Evolutionary conservation across 2,329 filamentous ascomycete species (phyloP), one percentile per base, ranked within the genome.

Genomic region (Pestalotiopsis sp.): DNA sequence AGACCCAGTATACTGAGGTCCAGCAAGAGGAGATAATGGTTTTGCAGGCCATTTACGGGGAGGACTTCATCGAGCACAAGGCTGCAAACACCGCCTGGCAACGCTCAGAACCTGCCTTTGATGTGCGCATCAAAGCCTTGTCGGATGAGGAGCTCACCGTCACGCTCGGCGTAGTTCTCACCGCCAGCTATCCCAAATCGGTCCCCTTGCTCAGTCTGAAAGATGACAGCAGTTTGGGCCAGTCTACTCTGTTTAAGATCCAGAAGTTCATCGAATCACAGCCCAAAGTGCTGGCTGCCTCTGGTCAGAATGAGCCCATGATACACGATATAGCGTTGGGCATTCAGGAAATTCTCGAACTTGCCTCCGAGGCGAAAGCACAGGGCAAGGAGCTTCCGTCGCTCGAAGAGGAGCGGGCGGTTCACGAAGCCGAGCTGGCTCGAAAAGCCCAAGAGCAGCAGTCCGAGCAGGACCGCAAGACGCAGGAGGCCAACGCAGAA

Each of bases 121-220:
- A 93, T 73, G 90, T 98, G 66, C 89, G 87, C 66, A 86, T 98
- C 71, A 93, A 89, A 75, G 88, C 93, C 11, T 90, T 90, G 3
- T 91, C 90, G 0, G 92, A 96, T 75, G 86, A 90, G 49, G 91
- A 94, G 63, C 87, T 94, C 70, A 86, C 86, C 31, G 85, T 94
- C 52, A 90, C 89, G 2, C 82, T 98, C n/a, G 86, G 88, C 62
- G 93, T 97, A 66, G 91, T 93, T 68, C 84, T 98, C 72, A 96
- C 94, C 9, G 92, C 94, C 6, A 97, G 95, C 0, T 98, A 98
- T 78, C 96, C 95, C 3, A 97, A 93, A 77, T 92, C 94, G 1
- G 83, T 90, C 1, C 95, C 95, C 1, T 82, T 93, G 12, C 81
- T 97, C 14, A 89, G 87, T 4, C 77, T 97, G 59, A 91, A 92